These are phyloP conservation scores for Trichophyton simii DNA, from an alignment of 2,329 filamentous ascomycete genomes.

Conservation along the genomic window DNA sequence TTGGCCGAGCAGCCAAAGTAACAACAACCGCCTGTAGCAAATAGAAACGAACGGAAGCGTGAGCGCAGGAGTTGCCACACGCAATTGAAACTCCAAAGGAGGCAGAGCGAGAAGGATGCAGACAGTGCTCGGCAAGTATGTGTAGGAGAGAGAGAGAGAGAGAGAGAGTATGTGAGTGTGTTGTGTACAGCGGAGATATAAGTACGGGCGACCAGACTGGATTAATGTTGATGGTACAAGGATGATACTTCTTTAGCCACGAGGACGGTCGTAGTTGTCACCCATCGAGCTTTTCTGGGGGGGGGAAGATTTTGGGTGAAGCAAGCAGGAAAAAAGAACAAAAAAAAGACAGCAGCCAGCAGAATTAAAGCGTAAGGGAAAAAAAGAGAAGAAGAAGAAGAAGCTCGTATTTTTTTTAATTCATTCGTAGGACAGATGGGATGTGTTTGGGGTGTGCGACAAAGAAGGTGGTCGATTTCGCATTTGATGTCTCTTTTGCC, in stretches of 20 bases:
- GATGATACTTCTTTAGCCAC: conserved; percentile 4
- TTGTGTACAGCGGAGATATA: conserved; percentile 3
- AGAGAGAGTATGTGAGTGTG: background rate
- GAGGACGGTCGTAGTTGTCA: conserved; percentile 1
- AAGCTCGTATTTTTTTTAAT: conserved; percentile 3
- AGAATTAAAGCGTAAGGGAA: background rate
- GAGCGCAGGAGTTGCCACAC: conserved; percentile 3
- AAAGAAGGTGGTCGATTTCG: conserved; percentile 4
- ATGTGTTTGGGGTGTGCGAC: conserved; percentile 2
- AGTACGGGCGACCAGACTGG: background rate
- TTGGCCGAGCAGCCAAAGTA: no score
- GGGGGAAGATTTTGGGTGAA: background rate
- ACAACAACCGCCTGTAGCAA: background rate
- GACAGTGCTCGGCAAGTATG: background rate
- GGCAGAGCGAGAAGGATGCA: background rate
- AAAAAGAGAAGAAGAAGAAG: background rate
- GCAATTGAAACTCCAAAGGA: background rate
- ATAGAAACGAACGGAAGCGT: conserved; percentile 11
- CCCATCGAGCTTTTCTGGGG: background rate
- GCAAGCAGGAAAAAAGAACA: conserved; percentile 2
- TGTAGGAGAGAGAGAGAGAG: background rate
- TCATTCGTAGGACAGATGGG: conserved; percentile 5
- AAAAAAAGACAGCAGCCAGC: background rate
- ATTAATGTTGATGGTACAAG: conserved; percentile 4
- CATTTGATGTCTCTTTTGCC: background rate